Evolutionary conservation across 1,284 basidiomycete genomes (phyloP), one percentile per base, ranked within the genome.

Genomic region (Cerioporus squamosus): DNA sequence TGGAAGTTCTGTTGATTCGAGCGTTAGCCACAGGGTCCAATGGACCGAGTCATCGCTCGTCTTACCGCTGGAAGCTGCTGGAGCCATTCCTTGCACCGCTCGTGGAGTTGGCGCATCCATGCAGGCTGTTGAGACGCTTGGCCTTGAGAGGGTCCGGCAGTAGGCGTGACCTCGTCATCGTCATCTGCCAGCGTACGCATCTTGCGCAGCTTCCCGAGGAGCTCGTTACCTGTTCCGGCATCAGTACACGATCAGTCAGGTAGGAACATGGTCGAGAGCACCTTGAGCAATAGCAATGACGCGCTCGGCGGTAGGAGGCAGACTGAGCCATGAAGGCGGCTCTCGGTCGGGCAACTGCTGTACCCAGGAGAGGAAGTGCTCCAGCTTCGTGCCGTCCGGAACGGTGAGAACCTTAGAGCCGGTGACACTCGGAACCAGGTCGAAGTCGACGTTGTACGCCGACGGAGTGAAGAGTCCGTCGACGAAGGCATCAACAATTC

Each of bases 391-490:
- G 26, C 95, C 95, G 62, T 98, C 96, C 0, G 95, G 95, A 12
- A 89, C 86, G 36, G 79, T 75, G 22, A 97, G 79, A n/a, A 85
- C 74, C 58, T 84, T 80, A 15, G 79, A 77, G 2, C 80, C 83
- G 42, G 82, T 79, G 39, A 83, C 75, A 53, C 82, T 86, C 2
- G 90, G 87, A 1, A 96, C 94, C 12, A 98, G 84, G 62, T 87
- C 86, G 75, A 97, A 98, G 74, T 95, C 92, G 55, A 94, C 85
- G 61, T 98, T 95, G 74, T 97, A 98, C 0, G 95, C 91, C 20
- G 80, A 74, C 2, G 93, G 83, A 0, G 90, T 94, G 79, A 98
- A 97, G 55, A 97, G 80, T 14, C 81, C 83, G 67, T 97, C 93
- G 24, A 97, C 94, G 68, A 98, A 97, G 15, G 93, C 87, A 70